These are phyloP conservation scores for Fusarium marasasianum DNA, from an alignment of 2,329 filamentous ascomycete genomes.

Conservation along the genomic window DNA sequence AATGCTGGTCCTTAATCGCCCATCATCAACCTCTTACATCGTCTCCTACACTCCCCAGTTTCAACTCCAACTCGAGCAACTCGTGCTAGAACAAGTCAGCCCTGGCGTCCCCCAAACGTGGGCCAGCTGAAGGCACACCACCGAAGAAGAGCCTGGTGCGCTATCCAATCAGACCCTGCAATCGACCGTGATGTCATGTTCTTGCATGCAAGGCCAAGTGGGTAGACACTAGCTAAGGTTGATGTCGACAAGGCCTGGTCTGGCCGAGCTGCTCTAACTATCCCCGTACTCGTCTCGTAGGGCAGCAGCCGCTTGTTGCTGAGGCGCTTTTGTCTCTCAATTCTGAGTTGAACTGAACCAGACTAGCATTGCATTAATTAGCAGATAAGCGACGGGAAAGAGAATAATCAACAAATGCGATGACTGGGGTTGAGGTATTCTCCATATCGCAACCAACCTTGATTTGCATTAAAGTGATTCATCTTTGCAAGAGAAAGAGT, in stretches of 20 bases:
- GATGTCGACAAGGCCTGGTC: slow-evolving; percentile 4
- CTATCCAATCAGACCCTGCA: slow-evolving; percentile 22
- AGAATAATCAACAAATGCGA: slow-evolving; percentile 10
- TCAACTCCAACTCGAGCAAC: slow-evolving; percentile 16
- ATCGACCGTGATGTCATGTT: slow-evolving; percentile 35
- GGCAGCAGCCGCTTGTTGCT: slow-evolving; percentile 22
- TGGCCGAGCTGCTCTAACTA: slow-evolving; percentile 6
- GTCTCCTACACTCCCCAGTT: slow-evolving; percentile 20
- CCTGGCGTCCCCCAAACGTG: slow-evolving; percentile 31
- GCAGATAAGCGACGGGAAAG: slow-evolving; percentile 31
- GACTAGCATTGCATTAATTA: slow-evolving; percentile 22
- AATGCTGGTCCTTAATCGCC: slow-evolving; percentile 32
- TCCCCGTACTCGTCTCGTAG: slow-evolving; percentile 1
- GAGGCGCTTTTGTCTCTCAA: slow-evolving; percentile 14
- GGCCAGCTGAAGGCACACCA: slow-evolving; percentile 38
- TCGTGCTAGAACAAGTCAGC: slow-evolving; percentile 32
- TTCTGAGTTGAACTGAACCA: neutral
- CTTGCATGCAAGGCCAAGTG: slow-evolving; percentile 18
- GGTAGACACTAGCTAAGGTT: neutral
- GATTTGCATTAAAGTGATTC: slow-evolving; percentile 4
- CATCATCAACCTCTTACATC: slow-evolving; percentile 33
- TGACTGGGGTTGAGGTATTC: slow-evolving; percentile 9
- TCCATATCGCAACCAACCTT: neutral
- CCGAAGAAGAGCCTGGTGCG: slow-evolving; percentile 34
- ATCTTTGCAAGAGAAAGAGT: slow-evolving; percentile 3